phyloP scores from a whole-genome alignment of 208 protist species.

The Leishmania mexicana region DNA sequence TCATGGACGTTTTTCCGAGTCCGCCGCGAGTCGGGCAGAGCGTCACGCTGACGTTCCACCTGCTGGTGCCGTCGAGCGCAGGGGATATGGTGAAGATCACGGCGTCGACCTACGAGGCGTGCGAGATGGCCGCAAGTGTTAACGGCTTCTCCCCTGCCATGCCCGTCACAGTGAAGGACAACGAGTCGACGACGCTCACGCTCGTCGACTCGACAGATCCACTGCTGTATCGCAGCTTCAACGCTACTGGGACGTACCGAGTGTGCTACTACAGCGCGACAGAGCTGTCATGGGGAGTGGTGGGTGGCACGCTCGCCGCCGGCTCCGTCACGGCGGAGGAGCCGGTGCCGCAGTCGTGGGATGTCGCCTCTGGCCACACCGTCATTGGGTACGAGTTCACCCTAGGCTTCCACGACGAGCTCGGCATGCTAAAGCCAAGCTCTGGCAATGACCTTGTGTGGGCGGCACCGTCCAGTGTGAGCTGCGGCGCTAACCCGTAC shows the following conservation, averaged over 20 bases:
- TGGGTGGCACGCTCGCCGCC: conserved; percentile 59
- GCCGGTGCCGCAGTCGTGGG: conserved; percentile 52
- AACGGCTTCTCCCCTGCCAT: conserved; percentile 41
- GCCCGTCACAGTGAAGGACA: conserved; percentile 49
- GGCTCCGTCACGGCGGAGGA: conserved; percentile 54
- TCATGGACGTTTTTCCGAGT: conserved; percentile 60
- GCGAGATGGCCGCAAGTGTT: conserved; percentile 46
- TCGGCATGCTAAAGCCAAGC: conserved; percentile 38
- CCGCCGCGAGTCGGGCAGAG: conserved; percentile 87
- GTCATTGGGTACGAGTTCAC: conserved; percentile 57
- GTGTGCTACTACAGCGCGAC: conserved; percentile 86
- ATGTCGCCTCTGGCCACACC: conserved; percentile 25
- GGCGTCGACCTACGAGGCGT: conserved; percentile 34
- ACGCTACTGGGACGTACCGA: conserved; percentile 46
- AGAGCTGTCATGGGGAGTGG: conserved; percentile 68
- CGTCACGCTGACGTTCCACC: conserved; percentile 81
- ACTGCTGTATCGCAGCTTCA: conserved; percentile 84
- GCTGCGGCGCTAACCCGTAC: conserved; percentile 54
- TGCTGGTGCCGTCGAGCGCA: conserved; percentile 43
- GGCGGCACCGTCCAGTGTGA: conserved; percentile 59
- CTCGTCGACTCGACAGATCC: conserved; percentile 70
- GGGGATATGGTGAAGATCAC: conserved; percentile 69
- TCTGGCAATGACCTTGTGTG: conserved; percentile 56
- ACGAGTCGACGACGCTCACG: conserved; percentile 42
- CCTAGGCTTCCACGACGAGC: conserved; percentile 55